Evolutionary conservation across 1,139 yeast species (phyloP), one percentile per base, ranked within the genome.

Genomic region (Scheffersomyces titani): DNA sequence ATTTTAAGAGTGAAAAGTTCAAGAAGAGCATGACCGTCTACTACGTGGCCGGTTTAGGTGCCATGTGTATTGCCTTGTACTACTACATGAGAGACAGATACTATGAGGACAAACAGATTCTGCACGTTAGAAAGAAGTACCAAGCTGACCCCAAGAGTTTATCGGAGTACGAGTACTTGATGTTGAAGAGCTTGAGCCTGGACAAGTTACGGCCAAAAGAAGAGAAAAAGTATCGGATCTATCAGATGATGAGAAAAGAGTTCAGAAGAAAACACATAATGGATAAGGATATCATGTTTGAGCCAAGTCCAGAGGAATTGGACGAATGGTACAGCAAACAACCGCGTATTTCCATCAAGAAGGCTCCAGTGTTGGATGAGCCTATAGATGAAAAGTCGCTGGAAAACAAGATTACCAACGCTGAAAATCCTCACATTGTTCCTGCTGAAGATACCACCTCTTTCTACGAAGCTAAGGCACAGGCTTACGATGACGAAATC

Each of bases 401-500:
- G 20, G 63, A 70, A 50, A 62, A 60, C 18, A 57, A 58, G 2
- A 44, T 65, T 19, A 61, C 72, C 30, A 75, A 76, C 57, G 67
- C 70, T 45, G 69, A 70, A 49, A 77, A 80, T 59, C 74, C 80
- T 11, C 58, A 67, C 53, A 84, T 89, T 52, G 81, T 88, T 53
- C 87, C 89, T 2, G 82, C 97, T 0, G 82, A 85, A 65, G 98
- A 93, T 69, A 90, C 98, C 16, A 91, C 97, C 2, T 84, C 81
- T 5, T 90, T 92, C 65, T 94, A 89, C 69, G 96, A 94, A 59
- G 72, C 74, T 2, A 84, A 91, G 63, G 98, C 99, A 0, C 81
- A 77, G 13, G 90, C 85, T 18, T 94, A 94, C 70, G 99, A 96
- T 67, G 79, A 81, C 53, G 93, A 88, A 60, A 90, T 94, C 61